Percentiles rank a stretch among this genome's conserved stretches.
These are phyloP conservation scores for Colletotrichum higginsianum DNA, from an alignment of 2,329 filamentous ascomycete species.

Conservation along the genomic window DNA sequence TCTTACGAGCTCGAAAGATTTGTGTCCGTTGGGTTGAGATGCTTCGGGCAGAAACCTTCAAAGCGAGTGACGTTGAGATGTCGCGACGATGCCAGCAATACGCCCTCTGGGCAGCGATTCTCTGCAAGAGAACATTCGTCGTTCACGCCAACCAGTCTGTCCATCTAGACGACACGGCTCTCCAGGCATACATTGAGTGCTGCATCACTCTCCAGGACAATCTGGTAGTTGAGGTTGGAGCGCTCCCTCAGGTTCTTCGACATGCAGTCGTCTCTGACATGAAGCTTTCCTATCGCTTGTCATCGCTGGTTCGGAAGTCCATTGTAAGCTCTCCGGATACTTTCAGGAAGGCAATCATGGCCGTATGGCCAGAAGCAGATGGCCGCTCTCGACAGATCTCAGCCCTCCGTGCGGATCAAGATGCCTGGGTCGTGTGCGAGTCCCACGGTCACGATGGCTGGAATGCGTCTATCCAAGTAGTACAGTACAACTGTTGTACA, in stretches of 20 bases:
- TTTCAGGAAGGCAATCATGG: slow-evolving; percentile 54
- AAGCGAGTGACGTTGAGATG: slow-evolving; percentile 53
- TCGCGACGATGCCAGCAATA: slow-evolving; percentile 59
- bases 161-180: slow-evolving; percentile 28
- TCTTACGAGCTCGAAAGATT: slow-evolving; percentile 59
- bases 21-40: slow-evolving; percentile 65
- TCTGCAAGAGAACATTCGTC: slow-evolving; percentile 63
- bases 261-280: slow-evolving; percentile 63
- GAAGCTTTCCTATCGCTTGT: slow-evolving; percentile 58
- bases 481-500: slow-evolving; percentile 53
- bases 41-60: slow-evolving; percentile 62
- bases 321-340: slow-evolving; percentile 46
- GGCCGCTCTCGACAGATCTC: slow-evolving; percentile 32
- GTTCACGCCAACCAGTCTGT: slow-evolving; percentile 28
- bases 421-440: slow-evolving; percentile 41
- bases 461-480: slow-evolving; percentile 45
- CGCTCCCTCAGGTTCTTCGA: slow-evolving; percentile 52
- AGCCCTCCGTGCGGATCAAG: slow-evolving; percentile 51
- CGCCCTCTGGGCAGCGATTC: slow-evolving; percentile 68
- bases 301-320: slow-evolving; percentile 51
- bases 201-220: slow-evolving; percentile 61
- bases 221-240: slow-evolving; percentile 53
- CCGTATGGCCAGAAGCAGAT: slow-evolving; percentile 59
- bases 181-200: slow-evolving; percentile 47
- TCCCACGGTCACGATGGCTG: slow-evolving; percentile 33